Base-by-base conservation (phyloP, 768 basidiomycete genomes). In the Rhodotorula diobovata region DNA sequence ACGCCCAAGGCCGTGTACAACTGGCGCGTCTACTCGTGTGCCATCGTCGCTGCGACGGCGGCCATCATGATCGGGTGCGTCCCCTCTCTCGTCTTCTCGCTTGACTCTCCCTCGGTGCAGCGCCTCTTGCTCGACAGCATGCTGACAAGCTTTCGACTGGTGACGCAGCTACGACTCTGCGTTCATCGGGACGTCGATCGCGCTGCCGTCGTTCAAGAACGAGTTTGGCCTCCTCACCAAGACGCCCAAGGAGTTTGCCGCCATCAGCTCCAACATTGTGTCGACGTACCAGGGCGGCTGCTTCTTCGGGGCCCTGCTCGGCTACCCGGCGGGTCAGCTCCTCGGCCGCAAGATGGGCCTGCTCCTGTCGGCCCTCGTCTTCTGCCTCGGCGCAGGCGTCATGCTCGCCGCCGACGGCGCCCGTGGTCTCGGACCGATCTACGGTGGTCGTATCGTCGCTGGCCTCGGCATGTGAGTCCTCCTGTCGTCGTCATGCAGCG, bases 231-330 rank as follows among this genome's bases (percentile, higher is more conserved):
- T 84, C 43, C 74, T 77, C 28, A 79, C 71, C 9, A 80, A 81
- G 76, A 76, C 79, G 5, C 70, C 81, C 0, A 53, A 54, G 37
- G 75, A 82, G 58, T 77, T 82, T 41, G 81, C 81, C 51, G 68
- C 79, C 56, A 80, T 83, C 65, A 82, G 81, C 10, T 81, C 84
- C n/a, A 85, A 65, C 63, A 82, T 84, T 46, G 83, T 84, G 25
- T 83, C 83, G 25, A 76, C 81, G 20, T 68, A 68, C 63, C 73
- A 76, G 43, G 89, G 88, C 28, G 91, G 91, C 70, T 91, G 90
- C 50, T 91, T 92, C 84, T 86, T 90, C 74, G 90, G 79, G 63
- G 78, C 87, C 30, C 83, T 90, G 72, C 67, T 82, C 59, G 84
- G 82, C 43, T 84, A 83, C 66, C 85, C 84, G 64, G 56, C 86